Evolutionary conservation across 345 rosid genomes (phyloP).

Genomic region (Syzygium jambos): DNA sequence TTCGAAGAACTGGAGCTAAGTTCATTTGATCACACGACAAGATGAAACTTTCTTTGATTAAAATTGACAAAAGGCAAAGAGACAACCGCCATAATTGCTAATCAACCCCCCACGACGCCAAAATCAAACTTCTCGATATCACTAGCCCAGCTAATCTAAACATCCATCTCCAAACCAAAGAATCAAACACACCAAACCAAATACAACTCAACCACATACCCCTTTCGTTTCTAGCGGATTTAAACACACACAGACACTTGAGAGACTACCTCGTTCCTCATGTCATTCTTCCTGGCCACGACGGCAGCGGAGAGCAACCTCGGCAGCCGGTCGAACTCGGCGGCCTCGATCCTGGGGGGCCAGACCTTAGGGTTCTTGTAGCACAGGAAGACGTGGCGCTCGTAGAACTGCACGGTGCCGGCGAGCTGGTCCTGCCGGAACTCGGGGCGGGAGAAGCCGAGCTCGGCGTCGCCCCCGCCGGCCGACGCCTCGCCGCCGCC

Average conservation of each 20-base stretch:
- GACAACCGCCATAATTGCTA: not conserved
- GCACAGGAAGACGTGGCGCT: conserved; percentile 87
- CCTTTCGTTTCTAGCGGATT: not conserved
- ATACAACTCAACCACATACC: not conserved
- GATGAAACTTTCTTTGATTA: not conserved
- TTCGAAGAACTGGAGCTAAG: not conserved
- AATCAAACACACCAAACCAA: not conserved
- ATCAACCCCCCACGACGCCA: not conserved
- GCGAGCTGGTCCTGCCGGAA: conserved; percentile 55
- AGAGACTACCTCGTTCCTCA: conserved; percentile 54
- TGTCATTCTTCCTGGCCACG: conserved; percentile 43
- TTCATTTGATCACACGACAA: not conserved
- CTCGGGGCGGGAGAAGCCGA: conserved; percentile 75
- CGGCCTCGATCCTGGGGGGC: conserved; percentile 94
- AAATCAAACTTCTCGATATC: not conserved
- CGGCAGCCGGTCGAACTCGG: conserved; percentile 99
- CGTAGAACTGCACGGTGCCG: conserved; percentile 77
- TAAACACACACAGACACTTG: not conserved
- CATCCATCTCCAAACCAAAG: not conserved
- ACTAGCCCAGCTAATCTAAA: not conserved
- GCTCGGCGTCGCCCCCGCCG: conserved; percentile 37
- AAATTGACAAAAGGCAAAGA: not conserved
- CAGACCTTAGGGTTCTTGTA: conserved; percentile 93
- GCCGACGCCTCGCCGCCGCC: conserved; percentile 14
- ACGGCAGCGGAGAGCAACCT: conserved; percentile 85